Evolutionary conservation across 1,284 basidiomycete genomes (phyloP), one percentile per base, ranked within the genome.

Genomic region (Apiotrichum montevideense): DNA sequence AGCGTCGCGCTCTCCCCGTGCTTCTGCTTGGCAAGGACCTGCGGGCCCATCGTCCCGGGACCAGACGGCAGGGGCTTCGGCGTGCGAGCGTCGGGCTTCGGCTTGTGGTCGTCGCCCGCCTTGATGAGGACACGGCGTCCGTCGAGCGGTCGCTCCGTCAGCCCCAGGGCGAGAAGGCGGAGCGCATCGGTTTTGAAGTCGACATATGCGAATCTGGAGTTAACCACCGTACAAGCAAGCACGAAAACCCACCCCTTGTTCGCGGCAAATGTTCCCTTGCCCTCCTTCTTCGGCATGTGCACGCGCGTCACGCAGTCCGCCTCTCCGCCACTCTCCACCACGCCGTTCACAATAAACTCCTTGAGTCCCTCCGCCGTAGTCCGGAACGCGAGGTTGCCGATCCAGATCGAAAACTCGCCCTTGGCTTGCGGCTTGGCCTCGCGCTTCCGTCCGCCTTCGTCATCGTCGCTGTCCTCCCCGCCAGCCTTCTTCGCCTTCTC

Each of bases 311-410:
- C 74, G 50, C 58, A 55, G 15, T 73, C 70, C 1, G 62, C 61
- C 44, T 66, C 60, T 3, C 69, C 69, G 13, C 69, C 75, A 32
- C 57, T 54, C 45, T 72, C 70, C 14, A 56, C 55, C 6, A 87
- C 84, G 35, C 80, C 84, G 3, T 81, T 83, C 56, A 84, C 81
- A 69, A 96, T 87, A 75, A 91, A 90, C 15, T 76, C 75, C 47
- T 81, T 80, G 35, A 98, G 77, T 7, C 84, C 79, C 13, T 87
- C 85, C 49, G 82, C 77, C 0, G 86, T 89, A 15, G 94, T 97
- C 75, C 88, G 88, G 82, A 90, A 98, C 15, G 89, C 84, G 70
- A 98, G 72, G 75, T 98, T 98, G 46, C 96, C 95, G 41, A 98
- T 85, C 90, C 95, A 98, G 40, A 98, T 81, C 3, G 89, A 91